A percentile compares a stretch with the other conserved stretches of the same genome.
These are phyloP conservation scores for Gnomoniopsis sp. DNA, from an alignment of 2,329 filamentous ascomycete genomes.

Conservation along the genomic window DNA sequence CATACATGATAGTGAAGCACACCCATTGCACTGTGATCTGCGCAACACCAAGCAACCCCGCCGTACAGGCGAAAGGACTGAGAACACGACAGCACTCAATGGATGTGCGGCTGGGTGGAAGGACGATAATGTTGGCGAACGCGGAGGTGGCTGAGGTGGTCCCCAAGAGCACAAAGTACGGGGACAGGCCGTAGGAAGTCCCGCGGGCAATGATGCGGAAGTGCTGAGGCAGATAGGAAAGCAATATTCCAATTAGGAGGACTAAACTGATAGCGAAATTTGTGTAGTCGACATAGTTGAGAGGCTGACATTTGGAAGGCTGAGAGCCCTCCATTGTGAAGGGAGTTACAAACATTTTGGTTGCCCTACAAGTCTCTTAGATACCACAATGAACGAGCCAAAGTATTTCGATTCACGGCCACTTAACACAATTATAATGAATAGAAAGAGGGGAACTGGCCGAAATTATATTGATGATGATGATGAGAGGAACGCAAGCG, in stretches of 20 bases:
- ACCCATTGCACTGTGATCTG: constrained; percentile 91
- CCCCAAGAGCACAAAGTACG: constrained; percentile 89
- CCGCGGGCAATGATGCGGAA: constrained; percentile 81
- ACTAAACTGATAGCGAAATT: constrained; percentile 32
- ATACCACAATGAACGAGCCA: not conserved
- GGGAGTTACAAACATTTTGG: not conserved
- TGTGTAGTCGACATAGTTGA: constrained; percentile 8
- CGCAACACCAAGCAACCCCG: constrained; percentile 80
- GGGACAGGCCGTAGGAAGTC: constrained; percentile 91
- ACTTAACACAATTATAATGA: no score
- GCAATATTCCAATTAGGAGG: constrained; percentile 80
- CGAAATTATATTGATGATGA: no score
- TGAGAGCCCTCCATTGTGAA: not conserved
- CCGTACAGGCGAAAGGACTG: constrained; percentile 76
- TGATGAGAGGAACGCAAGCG: not conserved
- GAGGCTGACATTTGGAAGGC: not conserved
- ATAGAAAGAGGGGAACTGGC: not conserved
- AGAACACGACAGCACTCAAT: constrained; percentile 83
- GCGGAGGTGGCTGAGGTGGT: constrained; percentile 84
- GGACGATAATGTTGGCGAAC: constrained; percentile 86
- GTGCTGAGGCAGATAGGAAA: constrained; percentile 95
- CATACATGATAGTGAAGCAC: constrained; percentile 88
- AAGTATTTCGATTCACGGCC: not conserved
- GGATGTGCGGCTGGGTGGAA: constrained; percentile 76
- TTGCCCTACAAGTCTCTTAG: not conserved